Evolutionary conservation across 192 early-diverging fungal genomes (phyloP), one percentile per base, ranked within the genome.

Genomic region (Ambispora gerdemannii): DNA sequence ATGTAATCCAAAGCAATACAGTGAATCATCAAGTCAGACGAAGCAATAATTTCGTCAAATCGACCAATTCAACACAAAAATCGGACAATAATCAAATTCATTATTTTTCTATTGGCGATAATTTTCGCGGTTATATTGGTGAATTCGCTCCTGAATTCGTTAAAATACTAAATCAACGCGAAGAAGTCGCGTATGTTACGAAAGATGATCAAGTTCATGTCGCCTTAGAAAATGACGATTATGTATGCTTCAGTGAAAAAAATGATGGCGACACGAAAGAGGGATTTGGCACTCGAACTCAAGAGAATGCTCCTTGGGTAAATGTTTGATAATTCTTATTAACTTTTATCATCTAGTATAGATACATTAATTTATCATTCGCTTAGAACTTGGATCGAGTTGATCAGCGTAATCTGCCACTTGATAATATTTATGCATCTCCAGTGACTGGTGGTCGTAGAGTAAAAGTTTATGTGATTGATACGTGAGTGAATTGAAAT

Each of bases 261-360:
- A 53, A 53, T 10, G 22, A 4, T 10, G 38, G 15, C 38, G 38
- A 43, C 6, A 6, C 6, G 15, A 10, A 6, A 10, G 38, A 43
- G 15, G 15, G 15, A 15, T 43, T 43, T 43, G 38, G 38, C 6
- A 43, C 38, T 6, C 38, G 38, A 43, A 15, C 15, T 43, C 88
- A 96, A 79, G 76, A 75, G 50, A 78, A 86, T 74, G 92, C 93
- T 19, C 92, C 94, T 19, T 97, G 95, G 95, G 94, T 93, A 38
- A 74, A 10, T 13, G 78, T 75, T 43, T 43, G 38, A 10, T 43
- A 10, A 43, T 6, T 43, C 6, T 10, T 43, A 6, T 10, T 43
- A 43, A 43, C 38, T 43, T 43, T 43, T 10, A 43, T 43, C 6
- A 10, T 10, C 6, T 10, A 10, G 6, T 43, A 10, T 43, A 10